These are phyloP conservation scores for Gossypium stocksii DNA, from an alignment of 345 rosid species.

Conservation along the genomic window DNA sequence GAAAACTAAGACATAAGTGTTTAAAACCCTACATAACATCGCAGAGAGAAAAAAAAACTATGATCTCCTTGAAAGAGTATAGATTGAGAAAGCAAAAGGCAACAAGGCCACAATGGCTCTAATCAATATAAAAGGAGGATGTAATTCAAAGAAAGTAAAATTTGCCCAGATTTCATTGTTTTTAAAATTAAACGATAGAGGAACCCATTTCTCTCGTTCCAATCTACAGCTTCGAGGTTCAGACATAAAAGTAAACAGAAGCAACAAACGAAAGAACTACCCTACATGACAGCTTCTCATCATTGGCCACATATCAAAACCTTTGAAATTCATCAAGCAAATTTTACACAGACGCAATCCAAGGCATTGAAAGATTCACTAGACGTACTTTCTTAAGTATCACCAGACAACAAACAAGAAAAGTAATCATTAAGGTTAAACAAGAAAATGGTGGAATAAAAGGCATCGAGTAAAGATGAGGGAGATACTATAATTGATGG, in stretches of 20 bases:
- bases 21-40: neutral
- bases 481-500: too few species aligned
- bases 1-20: neutral
- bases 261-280: neutral
- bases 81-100: neutral
- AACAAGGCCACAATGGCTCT: neutral
- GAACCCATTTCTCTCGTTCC: neutral
- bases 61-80: too few species aligned
- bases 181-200: neutral
- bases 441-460: too few species aligned
- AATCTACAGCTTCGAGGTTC: neutral
- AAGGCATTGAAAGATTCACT: neutral
- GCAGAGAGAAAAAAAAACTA: neutral
- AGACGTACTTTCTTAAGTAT: too few species aligned
- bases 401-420: too few species aligned
- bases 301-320: neutral
- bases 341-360: neutral
- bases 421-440: too few species aligned
- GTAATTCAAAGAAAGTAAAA: neutral
- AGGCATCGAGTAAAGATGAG: too few species aligned
- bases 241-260: neutral
- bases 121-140: neutral
- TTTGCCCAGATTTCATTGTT: neutral
- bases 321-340: constrained; percentile 1
- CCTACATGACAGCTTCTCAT: neutral